These are phyloP conservation scores for Agrocybe chaxingu DNA, from an alignment of 768 basidiomycete species.

Conservation along the genomic window DNA sequence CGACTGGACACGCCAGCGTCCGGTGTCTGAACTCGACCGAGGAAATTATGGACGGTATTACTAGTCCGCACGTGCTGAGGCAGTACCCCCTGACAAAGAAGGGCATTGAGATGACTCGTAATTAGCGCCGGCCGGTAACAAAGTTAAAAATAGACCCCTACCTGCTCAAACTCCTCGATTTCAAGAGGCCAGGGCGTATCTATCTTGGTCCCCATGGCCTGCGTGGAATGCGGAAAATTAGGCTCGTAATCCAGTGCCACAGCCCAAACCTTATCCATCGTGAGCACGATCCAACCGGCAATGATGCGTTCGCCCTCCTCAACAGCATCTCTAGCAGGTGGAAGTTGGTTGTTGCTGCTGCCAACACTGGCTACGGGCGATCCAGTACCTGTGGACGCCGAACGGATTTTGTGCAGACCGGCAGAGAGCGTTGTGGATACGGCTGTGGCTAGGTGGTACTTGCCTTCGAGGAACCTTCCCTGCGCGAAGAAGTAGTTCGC, in stretches of 20 bases:
- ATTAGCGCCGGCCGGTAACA: background rate
- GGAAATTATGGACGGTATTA: slow-evolving; percentile 18
- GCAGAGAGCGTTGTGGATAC: slow-evolving; percentile 32
- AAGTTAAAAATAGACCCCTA: slow-evolving; percentile 4
- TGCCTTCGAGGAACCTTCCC: slow-evolving; percentile 44
- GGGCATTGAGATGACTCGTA: background rate
- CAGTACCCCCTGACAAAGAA: slow-evolving; percentile 13
- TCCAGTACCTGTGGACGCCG: background rate
- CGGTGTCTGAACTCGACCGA: slow-evolving; percentile 15
- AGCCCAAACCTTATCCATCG: slow-evolving; percentile 38
- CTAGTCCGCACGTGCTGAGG: slow-evolving; percentile 18
- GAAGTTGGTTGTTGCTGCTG: slow-evolving; percentile 13
- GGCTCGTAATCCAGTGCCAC: slow-evolving; percentile 37
- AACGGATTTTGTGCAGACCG: slow-evolving; percentile 35
- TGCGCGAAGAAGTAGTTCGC: slow-evolving; percentile 51
- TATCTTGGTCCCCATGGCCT: slow-evolving; percentile 19
- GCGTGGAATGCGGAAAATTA: slow-evolving; percentile 19
- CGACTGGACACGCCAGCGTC: slow-evolving; percentile 18
- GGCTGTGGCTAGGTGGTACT: slow-evolving; percentile 37
- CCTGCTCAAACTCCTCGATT: slow-evolving; percentile 31
- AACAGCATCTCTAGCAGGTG: slow-evolving; percentile 21
- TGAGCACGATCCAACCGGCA: slow-evolving; percentile 33
- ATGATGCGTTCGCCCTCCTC: slow-evolving; percentile 37
- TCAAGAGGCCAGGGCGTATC: slow-evolving; percentile 39
- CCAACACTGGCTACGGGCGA: no score